Evolutionary conservation across 2,329 filamentous ascomycete genomes (phyloP).

Genomic region (Pezicula rhizophila): DNA sequence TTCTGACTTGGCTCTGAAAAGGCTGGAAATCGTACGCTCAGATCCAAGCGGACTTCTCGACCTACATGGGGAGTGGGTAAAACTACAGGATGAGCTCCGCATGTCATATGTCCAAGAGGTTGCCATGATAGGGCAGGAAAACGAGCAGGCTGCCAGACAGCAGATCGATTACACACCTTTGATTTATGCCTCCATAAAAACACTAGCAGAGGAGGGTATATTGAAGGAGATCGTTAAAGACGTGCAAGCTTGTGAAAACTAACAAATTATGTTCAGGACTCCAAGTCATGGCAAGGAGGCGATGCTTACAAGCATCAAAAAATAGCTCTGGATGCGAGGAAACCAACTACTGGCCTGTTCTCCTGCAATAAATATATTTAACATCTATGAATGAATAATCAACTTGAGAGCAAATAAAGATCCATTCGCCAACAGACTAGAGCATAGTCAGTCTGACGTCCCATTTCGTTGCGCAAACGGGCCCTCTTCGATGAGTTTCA

Average conservation of each 20-base stretch:
- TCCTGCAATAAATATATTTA: no score
- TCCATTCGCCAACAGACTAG: no score
- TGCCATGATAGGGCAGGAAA: slow-evolving; percentile 38
- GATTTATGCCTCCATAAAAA: slow-evolving; percentile 62
- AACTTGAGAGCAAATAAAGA: no score
- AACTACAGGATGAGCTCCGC: slow-evolving; percentile 36
- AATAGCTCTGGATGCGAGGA: no score
- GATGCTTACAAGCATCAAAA: no score
- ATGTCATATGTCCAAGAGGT: slow-evolving; percentile 44
- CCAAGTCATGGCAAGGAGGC: no score
- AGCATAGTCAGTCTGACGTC: no score
- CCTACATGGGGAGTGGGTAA: slow-evolving; percentile 33
- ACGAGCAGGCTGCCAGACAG: slow-evolving; percentile 46
- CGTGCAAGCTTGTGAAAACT: neutral
- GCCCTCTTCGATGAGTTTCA: no score
- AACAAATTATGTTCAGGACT: no score
- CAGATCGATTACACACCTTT: slow-evolving; percentile 65
- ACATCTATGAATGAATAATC: no score
- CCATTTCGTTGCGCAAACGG: no score
- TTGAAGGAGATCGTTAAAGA: slow-evolving; percentile 39
- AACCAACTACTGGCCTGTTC: no score
- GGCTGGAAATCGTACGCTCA: slow-evolving; percentile 8
- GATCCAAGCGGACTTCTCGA: slow-evolving; percentile 25
- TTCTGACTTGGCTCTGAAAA: slow-evolving; percentile 1
- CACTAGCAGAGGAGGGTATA: slow-evolving; percentile 60